Evolutionary conservation across 768 basidiomycete genomes (phyloP).

Genomic region (Suillus spraguei): DNA sequence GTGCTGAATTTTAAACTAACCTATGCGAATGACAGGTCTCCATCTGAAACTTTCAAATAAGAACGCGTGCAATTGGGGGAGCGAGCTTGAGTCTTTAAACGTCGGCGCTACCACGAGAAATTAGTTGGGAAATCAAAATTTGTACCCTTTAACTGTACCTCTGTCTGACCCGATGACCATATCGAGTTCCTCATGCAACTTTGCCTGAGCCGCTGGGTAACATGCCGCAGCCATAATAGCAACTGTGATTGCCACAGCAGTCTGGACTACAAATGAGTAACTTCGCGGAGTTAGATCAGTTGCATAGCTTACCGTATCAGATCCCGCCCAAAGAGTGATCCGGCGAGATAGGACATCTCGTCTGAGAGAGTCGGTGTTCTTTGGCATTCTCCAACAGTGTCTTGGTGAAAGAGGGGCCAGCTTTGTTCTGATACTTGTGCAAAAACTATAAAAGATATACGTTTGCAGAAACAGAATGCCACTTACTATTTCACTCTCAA

Average conservation of each 20-base stretch:
- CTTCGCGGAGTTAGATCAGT: not conserved
- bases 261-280: not conserved
- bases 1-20: not conserved
- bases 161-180: not conserved
- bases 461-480: not conserved
- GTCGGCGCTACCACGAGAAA: not conserved
- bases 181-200: not conserved
- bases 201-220: not conserved
- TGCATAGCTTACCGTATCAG: not conserved
- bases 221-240: not conserved
- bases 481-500: not conserved
- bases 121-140: not conserved
- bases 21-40: constrained; percentile 2
- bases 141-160: not conserved
- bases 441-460: not conserved
- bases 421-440: not conserved
- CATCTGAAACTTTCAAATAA: not conserved
- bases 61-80: not conserved
- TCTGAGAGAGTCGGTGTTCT: not conserved
- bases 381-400: not conserved
- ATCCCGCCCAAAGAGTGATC: constrained; percentile 1
- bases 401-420: not conserved
- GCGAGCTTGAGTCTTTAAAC: not conserved
- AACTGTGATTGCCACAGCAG: not conserved
- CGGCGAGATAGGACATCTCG: not conserved